Percentiles rank a stretch among this genome's conserved stretches.
Conservation (phyloP, 768 basidiomycete genomes). For the Hygrophorus pudorinus region DNA sequence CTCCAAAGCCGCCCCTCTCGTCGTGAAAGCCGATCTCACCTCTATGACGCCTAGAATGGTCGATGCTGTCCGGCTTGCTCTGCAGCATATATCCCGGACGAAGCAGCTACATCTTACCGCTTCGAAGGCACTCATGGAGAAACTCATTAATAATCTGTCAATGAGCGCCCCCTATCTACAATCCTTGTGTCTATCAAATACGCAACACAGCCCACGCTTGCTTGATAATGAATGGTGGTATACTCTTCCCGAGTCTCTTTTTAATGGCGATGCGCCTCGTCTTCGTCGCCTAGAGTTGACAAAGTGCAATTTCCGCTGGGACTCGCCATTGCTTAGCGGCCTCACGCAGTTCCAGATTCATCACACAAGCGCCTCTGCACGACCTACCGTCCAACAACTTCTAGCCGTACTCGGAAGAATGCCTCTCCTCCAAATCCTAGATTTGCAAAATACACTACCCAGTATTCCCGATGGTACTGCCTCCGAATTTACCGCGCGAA, state of each 20-base stretch:
- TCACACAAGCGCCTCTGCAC: slow-evolving; percentile 15
- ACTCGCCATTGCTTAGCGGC: slow-evolving; percentile 22
- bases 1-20: slow-evolving; percentile 31
- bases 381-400: slow-evolving; percentile 23
- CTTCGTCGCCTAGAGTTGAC: slow-evolving; percentile 27
- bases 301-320: slow-evolving; percentile 25
- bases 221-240: slow-evolving; percentile 12
- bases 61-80: slow-evolving; percentile 19
- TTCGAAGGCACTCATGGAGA: slow-evolving; percentile 14
- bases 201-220: slow-evolving; percentile 12
- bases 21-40: slow-evolving; percentile 17
- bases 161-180: slow-evolving; percentile 23
- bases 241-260: slow-evolving; percentile 17
- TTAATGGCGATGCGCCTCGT: slow-evolving; percentile 22
- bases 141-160: slow-evolving; percentile 16
- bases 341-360: slow-evolving; percentile 29
- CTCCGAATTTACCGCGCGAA: slow-evolving; percentile 5
- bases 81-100: slow-evolving; percentile 24
- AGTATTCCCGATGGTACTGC: slow-evolving; percentile 10
- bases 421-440: slow-evolving; percentile 23
- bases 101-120: slow-evolving; percentile 22
- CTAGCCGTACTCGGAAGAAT: slow-evolving; percentile 23
- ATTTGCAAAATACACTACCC: slow-evolving; percentile 27
- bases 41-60: slow-evolving; percentile 19
- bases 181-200: slow-evolving; percentile 17